A percentile compares a stretch with the other conserved stretches of the same genome.
phyloP scores from a whole-genome alignment of 495 filamentous ascomycete species.

The Tuber melanosporum region DNA sequence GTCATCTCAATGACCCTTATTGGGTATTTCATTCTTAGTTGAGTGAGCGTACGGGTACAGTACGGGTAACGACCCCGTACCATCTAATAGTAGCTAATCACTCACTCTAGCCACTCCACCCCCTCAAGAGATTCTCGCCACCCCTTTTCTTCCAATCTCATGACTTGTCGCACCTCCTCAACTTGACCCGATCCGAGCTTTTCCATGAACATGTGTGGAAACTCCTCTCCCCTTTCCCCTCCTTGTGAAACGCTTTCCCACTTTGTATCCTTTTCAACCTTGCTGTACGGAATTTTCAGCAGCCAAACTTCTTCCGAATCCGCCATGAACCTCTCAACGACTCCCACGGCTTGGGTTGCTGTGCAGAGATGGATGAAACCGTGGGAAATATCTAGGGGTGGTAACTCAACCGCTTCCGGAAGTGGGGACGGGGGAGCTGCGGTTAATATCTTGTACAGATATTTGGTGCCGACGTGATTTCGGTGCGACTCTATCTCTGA shows the following conservation, averaged over 20 bases:
- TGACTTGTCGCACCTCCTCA: constrained; percentile 11
- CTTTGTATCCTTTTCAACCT: constrained; percentile 7
- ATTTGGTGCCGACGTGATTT: background rate
- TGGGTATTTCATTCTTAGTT: background rate
- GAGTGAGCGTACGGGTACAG: background rate
- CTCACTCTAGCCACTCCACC: constrained; percentile 9
- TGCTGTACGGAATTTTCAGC: constrained; percentile 13
- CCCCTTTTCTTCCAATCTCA: background rate
- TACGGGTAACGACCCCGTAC: background rate
- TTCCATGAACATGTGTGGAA: constrained; percentile 12
- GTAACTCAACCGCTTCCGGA: constrained; percentile 10
- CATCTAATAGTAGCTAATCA: background rate
- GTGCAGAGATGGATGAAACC: constrained; percentile 18
- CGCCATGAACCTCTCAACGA: constrained; percentile 4
- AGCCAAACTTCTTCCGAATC: constrained; percentile 9
- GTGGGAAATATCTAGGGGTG: constrained; percentile 4
- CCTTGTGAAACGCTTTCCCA: constrained; percentile 17
- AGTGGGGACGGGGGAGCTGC: constrained; percentile 13
- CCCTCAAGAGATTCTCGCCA: constrained; percentile 24
- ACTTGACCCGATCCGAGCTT: constrained; percentile 10
- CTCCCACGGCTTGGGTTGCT: background rate
- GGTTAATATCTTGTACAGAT: constrained; percentile 18
- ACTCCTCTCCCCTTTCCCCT: constrained; percentile 12
- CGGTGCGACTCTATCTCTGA: constrained; percentile 5
- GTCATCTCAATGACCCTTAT: background rate